A percentile compares a stretch with the other conserved stretches of the same genome.
These are phyloP conservation scores for Spergularia bocconei DNA, from an alignment of 148 eudicot species.

Conservation along the genomic window DNA sequence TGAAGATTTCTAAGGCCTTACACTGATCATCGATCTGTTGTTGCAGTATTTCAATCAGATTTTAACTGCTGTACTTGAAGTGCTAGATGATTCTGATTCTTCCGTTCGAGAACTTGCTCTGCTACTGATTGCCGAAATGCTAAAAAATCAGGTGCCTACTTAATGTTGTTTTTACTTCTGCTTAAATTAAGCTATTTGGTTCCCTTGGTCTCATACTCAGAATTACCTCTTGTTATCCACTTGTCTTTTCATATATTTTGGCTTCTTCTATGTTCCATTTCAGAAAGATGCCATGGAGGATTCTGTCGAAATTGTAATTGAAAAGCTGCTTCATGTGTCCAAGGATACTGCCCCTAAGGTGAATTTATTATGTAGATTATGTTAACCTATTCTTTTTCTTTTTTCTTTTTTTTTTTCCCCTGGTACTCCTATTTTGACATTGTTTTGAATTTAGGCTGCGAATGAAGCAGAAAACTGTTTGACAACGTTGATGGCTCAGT, in stretches of 20 bases:
- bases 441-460: conserved; percentile 49
- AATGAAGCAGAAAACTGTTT: conserved; percentile 77
- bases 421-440: background rate
- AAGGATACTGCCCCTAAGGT: conserved; percentile 72
- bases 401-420: too few relatives aligned
- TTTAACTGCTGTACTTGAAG: conserved; percentile 76
- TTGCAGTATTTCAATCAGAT: conserved; percentile 90
- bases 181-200: background rate
- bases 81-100: conserved; percentile 75
- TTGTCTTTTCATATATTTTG: conserved; percentile 2
- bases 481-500: conserved; percentile 65
- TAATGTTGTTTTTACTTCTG: background rate
- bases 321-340: conserved; percentile 74
- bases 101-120: conserved; percentile 67
- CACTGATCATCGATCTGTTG: conserved; percentile 3
- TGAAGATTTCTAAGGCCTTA: background rate
- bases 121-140: conserved; percentile 75
- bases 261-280: conserved; percentile 15
- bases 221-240: background rate
- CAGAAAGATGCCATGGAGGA: conserved; percentile 93
- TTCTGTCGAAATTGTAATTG: conserved; percentile 87
- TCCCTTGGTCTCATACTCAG: background rate
- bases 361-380: conserved; percentile 4
- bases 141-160: conserved; percentile 55
- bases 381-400: too few relatives aligned